phyloP scores from a whole-genome alignment of 1,284 basidiomycete genomes.

The Pulveroboletus ridleyi region DNA sequence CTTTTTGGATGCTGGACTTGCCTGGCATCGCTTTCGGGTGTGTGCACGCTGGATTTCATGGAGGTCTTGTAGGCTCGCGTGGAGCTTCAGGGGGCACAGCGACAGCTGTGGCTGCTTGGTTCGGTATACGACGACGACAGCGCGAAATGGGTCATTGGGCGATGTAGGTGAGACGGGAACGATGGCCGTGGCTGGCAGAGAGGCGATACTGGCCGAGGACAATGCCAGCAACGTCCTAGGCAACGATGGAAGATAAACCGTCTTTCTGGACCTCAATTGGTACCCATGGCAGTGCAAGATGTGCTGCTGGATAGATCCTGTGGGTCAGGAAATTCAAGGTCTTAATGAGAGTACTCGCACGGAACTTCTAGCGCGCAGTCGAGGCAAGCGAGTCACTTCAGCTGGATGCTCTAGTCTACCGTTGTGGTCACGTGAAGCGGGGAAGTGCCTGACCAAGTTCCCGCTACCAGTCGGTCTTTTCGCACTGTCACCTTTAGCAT shows the following conservation, averaged over 20 bases:
- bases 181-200: constrained; percentile 38
- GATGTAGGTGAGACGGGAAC: constrained; percentile 48
- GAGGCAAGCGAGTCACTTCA: too few species aligned
- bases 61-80: not conserved
- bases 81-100: constrained; percentile 23
- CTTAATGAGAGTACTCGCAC: too few species aligned
- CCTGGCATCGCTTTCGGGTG: constrained; percentile 34
- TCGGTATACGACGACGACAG: constrained; percentile 53
- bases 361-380: too few species aligned
- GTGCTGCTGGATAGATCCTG: too few species aligned
- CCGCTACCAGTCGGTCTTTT: too few species aligned
- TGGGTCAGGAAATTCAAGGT: too few species aligned
- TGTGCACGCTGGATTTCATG: constrained; percentile 42
- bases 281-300: too few species aligned
- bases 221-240: constrained; percentile 31
- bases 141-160: constrained; percentile 64
- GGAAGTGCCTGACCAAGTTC: too few species aligned
- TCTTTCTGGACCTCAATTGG: constrained; percentile 18
- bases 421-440: too few species aligned
- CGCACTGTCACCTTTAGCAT: too few species aligned
- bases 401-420: too few species aligned
- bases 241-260: constrained; percentile 24
- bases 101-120: constrained; percentile 43
- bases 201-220: constrained; percentile 39
- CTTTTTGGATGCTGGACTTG: constrained; percentile 7